Evolutionary conservation across 2,329 filamentous ascomycete species (phyloP).

Genomic region (Colletotrichum godetiae): DNA sequence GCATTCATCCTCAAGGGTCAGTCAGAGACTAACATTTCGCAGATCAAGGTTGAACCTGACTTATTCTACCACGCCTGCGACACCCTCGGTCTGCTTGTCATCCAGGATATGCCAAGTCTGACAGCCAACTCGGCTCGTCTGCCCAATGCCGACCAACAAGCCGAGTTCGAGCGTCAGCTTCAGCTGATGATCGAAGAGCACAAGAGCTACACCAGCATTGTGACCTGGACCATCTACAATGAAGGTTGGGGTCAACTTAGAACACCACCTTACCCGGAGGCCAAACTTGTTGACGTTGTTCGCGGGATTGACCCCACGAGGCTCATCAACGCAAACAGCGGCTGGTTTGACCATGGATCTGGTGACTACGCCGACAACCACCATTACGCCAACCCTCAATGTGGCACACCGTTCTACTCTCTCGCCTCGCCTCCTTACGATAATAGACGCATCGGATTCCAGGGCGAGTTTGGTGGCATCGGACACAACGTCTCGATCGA

Average conservation of each 20-base stretch:
- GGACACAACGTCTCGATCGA: conserved; percentile 73
- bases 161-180: conserved; percentile 74
- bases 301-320: conserved; percentile 70
- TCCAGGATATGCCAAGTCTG: conserved; percentile 79
- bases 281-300: conserved; percentile 65
- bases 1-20: not conserved
- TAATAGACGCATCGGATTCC: conserved; percentile 70
- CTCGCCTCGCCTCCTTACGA: conserved; percentile 66
- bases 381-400: conserved; percentile 78
- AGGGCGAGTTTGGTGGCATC: conserved; percentile 78
- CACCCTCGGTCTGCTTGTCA: conserved; percentile 71
- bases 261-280: conserved; percentile 63
- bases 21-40: conserved; percentile 33
- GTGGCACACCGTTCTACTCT: conserved; percentile 76
- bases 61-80: conserved; percentile 77
- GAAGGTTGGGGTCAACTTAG: conserved; percentile 76
- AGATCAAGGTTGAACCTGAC: conserved; percentile 75
- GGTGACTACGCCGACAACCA: conserved; percentile 78
- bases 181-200: conserved; percentile 71
- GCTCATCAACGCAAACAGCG: conserved; percentile 71
- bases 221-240: conserved; percentile 77
- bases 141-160: conserved; percentile 63
- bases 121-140: conserved; percentile 45
- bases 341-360: conserved; percentile 76
- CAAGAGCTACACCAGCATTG: conserved; percentile 73